A percentile compares a stretch with the other conserved stretches of the same genome.
Evolutionary conservation across 2,329 filamentous ascomycete species (phyloP).

Genomic region (Cadophora luteo-olivacea): DNA sequence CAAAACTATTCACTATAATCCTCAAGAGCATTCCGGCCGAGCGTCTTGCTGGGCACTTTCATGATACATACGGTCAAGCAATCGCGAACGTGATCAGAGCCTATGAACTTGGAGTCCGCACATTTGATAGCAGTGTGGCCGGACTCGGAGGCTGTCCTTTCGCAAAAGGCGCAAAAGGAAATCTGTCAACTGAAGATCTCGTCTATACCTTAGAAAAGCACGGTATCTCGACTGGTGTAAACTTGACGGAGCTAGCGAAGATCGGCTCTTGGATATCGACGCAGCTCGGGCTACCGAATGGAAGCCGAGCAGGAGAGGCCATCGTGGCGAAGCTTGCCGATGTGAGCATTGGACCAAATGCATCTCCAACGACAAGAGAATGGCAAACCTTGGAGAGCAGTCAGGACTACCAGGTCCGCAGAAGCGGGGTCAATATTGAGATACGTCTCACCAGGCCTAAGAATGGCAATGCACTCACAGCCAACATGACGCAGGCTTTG

Average conservation of each 20-base stretch:
- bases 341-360: neutral
- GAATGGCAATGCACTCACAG: constrained; percentile 48
- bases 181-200: neutral
- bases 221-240: neutral
- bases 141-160: neutral
- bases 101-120: neutral
- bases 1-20: neutral
- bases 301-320: neutral
- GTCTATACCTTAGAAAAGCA: neutral
- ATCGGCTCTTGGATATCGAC: neutral
- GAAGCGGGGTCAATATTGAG: constrained; percentile 29
- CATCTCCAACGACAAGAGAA: neutral
- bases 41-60: neutral
- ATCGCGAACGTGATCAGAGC: neutral
- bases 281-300: neutral
- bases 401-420: neutral
- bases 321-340: neutral
- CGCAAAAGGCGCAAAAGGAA: neutral
- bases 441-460: constrained; percentile 46
- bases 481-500: constrained; percentile 46
- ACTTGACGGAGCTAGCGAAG: neutral
- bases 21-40: neutral
- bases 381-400: neutral
- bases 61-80: neutral
- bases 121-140: neutral